Evolutionary conservation across 768 basidiomycete genomes (phyloP).

Genomic region (Atractiella rhizophila): DNA sequence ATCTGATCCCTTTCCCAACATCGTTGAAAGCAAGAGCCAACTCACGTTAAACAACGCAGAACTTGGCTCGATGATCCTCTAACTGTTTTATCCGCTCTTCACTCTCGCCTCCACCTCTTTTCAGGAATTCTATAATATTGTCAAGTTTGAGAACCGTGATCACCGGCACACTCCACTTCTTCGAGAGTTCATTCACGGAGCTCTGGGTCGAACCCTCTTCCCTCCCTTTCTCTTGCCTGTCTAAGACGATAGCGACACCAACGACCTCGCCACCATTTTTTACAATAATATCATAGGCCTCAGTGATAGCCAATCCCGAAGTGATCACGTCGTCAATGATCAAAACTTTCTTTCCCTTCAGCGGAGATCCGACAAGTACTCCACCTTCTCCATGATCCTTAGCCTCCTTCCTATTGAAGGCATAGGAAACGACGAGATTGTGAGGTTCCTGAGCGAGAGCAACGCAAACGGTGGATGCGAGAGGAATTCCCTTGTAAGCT

Average conservation of each 20-base stretch:
- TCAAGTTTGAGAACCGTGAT: constrained; percentile 57
- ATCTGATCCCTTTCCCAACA: too few relatives aligned
- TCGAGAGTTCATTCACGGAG: constrained; percentile 61
- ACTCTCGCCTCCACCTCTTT: constrained; percentile 34
- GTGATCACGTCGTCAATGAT: constrained; percentile 95
- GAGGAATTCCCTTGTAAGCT: constrained; percentile 88
- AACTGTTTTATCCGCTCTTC: constrained; percentile 44
- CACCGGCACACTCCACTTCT: constrained; percentile 43
- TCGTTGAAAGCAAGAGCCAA: too few relatives aligned
- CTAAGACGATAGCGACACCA: constrained; percentile 64
- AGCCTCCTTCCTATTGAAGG: constrained; percentile 80
- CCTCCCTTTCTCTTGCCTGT: constrained; percentile 60
- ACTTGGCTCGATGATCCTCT: constrained; percentile 43
- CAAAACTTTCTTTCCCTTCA: constrained; percentile 57
- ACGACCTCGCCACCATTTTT: constrained; percentile 47
- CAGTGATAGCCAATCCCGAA: constrained; percentile 57
- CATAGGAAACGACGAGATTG: constrained; percentile 44
- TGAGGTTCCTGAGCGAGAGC: constrained; percentile 40
- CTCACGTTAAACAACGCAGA: too few relatives aligned
- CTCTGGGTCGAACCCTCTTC: constrained; percentile 34
- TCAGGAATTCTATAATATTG: constrained; percentile 62
- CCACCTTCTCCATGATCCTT: constrained; percentile 96
- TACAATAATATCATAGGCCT: constrained; percentile 48
- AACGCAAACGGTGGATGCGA: constrained; percentile 62
- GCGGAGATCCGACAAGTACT: constrained; percentile 54